Evolutionary conservation across 2,329 filamentous ascomycete species (phyloP).

Genomic region (Apiospora rasikravindrae): DNA sequence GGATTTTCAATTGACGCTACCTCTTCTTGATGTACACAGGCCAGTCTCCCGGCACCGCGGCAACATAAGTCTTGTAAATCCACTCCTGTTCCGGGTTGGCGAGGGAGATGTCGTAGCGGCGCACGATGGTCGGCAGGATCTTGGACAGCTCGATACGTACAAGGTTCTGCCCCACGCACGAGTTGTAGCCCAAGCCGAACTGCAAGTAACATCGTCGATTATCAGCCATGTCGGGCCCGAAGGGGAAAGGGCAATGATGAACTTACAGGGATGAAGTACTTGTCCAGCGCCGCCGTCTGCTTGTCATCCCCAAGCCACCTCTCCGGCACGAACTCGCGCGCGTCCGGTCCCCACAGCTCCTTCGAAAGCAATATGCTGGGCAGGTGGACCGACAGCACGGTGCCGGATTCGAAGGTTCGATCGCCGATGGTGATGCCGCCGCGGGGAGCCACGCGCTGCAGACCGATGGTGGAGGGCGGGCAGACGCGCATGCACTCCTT

Average conservation of each 20-base stretch:
- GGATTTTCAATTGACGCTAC: too few species aligned
- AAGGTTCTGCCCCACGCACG: slow-evolving; percentile 28
- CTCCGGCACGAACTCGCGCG: slow-evolving; percentile 26
- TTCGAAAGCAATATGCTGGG: slow-evolving; percentile 19
- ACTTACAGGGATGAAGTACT: slow-evolving; percentile 30
- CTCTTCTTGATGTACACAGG: slow-evolving; percentile 25
- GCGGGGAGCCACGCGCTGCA: slow-evolving; percentile 24
- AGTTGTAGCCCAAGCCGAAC: slow-evolving; percentile 21
- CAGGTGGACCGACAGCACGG: slow-evolving; percentile 21
- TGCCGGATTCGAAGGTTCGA: slow-evolving; percentile 19
- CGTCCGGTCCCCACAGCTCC: slow-evolving; percentile 23
- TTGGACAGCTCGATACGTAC: slow-evolving; percentile 29
- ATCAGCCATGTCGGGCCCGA: not conserved
- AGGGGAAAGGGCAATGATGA: not conserved
- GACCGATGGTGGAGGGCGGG: slow-evolving; percentile 27
- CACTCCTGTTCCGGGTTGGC: slow-evolving; percentile 27
- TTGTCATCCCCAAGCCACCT: slow-evolving; percentile 29
- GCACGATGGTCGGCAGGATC: slow-evolving; percentile 27
- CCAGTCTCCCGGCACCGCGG: slow-evolving; percentile 26
- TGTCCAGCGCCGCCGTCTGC: slow-evolving; percentile 24
- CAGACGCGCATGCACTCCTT: slow-evolving; percentile 35
- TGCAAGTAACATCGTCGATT: not conserved
- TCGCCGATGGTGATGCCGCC: slow-evolving; percentile 24
- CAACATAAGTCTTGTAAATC: slow-evolving; percentile 27
- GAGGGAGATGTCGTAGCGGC: slow-evolving; percentile 28